Base-by-base conservation (phyloP, 441 rosid genomes). In the Syzygium malaccense region DNA sequence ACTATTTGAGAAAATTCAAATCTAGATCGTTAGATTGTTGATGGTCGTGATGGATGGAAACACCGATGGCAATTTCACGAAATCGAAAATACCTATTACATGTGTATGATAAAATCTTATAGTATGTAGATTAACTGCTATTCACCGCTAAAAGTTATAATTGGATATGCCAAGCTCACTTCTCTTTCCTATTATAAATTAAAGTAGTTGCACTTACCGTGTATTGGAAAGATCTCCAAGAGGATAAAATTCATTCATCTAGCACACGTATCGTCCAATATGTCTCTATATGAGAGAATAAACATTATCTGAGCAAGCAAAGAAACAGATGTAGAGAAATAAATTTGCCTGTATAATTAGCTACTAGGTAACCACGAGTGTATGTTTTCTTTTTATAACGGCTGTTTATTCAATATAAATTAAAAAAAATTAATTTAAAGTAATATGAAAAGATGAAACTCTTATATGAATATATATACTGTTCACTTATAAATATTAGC, bases 251-350 rank as follows among this genome's bases (percentile, higher is more conserved):
- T 28, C 10, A 3, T 62, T n/a, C 33, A 62, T 62, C 28, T 3
- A 28, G 56, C 56, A 55, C 20, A 55, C 8, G 4, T 55, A 6
- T 17, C 5, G 15, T 53, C 5, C 14, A 53, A 53, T 14, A 53
- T 4, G 17, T 51, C 14, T 14, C 2, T 14, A 4, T 51, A 13
- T 12, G 14, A 53, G 5, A 14, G 54, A 4, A 53, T 14, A 53
- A 58, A 12, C 4, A 62, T 1, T 14, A 14, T 0, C 0, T 1
- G 68, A 62, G 33, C 33, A n/a, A 28, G 32, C 19, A n/a, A n/a
- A 28, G 33, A 62, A 62, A 14, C 0, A 62, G 9, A 62, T 6
- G 19, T 1, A 0, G 68, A 62, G 71, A 12, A n/a, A n/a, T n/a
- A n/a, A 62, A 62, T n/a, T 62, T 28, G 19, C 14, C 1, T 62